A percentile compares a stretch with the other conserved stretches of the same genome.
Conservation (phyloP, 73 alveolate species). For the Paramecium tetraurelia region DNA sequence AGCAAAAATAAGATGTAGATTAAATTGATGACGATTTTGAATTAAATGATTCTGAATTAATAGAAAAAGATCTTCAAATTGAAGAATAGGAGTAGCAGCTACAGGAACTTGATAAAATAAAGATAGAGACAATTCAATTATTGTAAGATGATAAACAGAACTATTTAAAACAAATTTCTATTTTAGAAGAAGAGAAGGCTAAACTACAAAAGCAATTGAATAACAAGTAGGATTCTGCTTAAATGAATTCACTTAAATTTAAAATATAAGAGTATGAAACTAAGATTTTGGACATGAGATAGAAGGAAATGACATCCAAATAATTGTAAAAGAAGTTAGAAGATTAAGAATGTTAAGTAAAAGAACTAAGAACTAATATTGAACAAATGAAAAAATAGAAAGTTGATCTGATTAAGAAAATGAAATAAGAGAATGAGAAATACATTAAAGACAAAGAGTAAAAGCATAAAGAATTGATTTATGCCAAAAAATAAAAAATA, state of each 20-base stretch:
- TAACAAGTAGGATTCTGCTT: neutral
- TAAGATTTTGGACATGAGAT: neutral
- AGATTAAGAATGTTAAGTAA: conserved; percentile 21
- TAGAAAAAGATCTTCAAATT: neutral
- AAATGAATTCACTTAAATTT: neutral
- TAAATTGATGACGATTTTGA: conserved; percentile 23
- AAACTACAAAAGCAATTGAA: neutral
- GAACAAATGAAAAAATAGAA: conserved; percentile 23
- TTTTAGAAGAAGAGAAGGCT: conserved; percentile 9
- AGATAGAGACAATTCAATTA: neutral
- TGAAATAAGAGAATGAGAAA: conserved; percentile 25
- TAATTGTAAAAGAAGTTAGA: conserved; percentile 9
- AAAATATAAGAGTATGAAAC: neutral
- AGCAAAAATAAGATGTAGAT: neutral
- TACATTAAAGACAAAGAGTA: neutral
- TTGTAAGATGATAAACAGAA: neutral
- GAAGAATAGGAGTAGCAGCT: neutral
- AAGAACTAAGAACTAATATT: neutral
- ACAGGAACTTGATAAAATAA: neutral
- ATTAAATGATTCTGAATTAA: neutral
- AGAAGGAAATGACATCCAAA: neutral
- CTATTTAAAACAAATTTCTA: neutral
- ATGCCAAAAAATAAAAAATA: neutral
- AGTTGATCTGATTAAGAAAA: conserved; percentile 3
- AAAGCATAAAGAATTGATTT: neutral